Base-by-base conservation (phyloP, 106 monocot species). In the Dendrobium nobile region DNA sequence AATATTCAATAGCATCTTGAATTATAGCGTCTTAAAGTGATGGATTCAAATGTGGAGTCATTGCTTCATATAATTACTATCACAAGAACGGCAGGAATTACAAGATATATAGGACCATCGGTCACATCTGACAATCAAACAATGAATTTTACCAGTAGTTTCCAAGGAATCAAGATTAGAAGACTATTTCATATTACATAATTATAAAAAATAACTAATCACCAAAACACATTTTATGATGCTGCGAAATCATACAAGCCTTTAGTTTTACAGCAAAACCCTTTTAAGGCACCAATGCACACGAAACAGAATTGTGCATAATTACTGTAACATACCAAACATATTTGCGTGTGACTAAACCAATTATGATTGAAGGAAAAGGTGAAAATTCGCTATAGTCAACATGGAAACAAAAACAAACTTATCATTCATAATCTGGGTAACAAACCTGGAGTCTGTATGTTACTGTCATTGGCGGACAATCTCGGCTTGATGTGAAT, bases 381-480 rank as follows among this genome's bases (percentile, higher is more conserved):
- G 22, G 10, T 67, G 27, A 27, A 28, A 26, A 7, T 67, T 24
- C 10, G 5, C 6, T 8, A 67, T 27, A 7, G 27, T 33, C 70
- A 70, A 37, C 37, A 26, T 26, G 8, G 8, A 20, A 22, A 61
- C 61, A 22, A 26, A 64, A 65, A 65, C 24, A 22, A 65, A 65
- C 18, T 65, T 22, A 26, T 65, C 10, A 9, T 40, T 70, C 70
- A 15, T 70, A 61, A 61, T 61, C 0, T 61, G 0, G 4, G 9
- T 31, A 80, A 85, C 92, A 28, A 84, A 98, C 99, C 99, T 99
- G 99, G 79, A 99, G 95, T 37, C 99, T 86, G 81, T 93, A 99
- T 41, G 99, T 99, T 31, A 99, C 88, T 3, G 99, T 93, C 99
- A 99, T 99, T 51, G 99, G 99, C 48, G 93, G 89, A 74, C 82